Base-by-base conservation (phyloP, 2,329 filamentous ascomycete species). In the Dothistroma pini region DNA sequence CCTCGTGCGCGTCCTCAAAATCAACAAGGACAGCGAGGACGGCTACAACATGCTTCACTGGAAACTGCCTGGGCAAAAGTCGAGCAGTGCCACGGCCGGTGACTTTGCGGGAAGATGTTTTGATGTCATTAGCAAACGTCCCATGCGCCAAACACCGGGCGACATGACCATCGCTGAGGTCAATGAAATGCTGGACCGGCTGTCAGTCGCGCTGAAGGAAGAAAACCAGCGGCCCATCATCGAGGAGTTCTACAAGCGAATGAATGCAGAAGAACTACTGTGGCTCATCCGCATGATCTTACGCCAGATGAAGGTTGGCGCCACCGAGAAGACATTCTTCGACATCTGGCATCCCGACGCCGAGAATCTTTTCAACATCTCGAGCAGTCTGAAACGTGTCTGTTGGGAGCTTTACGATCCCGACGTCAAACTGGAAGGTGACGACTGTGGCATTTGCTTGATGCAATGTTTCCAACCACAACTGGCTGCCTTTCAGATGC, bases 381-480 rank as follows among this genome's bases (percentile, higher is more conserved):
- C 92, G 0, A 96, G 91, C 16, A 97, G 89, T 70, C 80, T 99
- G 60, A 85, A 91, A 7, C 84, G 93, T 41, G 93, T 99, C 0
- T 99, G 95, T 71, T 97, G 95, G 93, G 93, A 97, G 73, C 79
- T 99, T 2, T 86, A 85, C 68, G 87, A 97, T 71, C 88, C 88
- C 0, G 80, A 83, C 41, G 75, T 90, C 11, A 84, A 89, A 4
- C 81, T 99, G 2, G 86, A 91, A 66, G 86, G 86, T 38, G 89
- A 91, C 25, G 86, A 92, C 56, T 84, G 86, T 0, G 88, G 89
- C 0, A 87, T 97, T 14, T 80, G 83, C 1, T 78, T 97, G 35
- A 96, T 97, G 91, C 89, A 95, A 71, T 97, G 92, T 73, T 97
- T 97, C 72, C 93, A 97, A 71, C 95, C 95, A 6, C 95, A 97